Conservation (phyloP, 257 asterid genomes). For the Solanum medicagineum region DNA sequence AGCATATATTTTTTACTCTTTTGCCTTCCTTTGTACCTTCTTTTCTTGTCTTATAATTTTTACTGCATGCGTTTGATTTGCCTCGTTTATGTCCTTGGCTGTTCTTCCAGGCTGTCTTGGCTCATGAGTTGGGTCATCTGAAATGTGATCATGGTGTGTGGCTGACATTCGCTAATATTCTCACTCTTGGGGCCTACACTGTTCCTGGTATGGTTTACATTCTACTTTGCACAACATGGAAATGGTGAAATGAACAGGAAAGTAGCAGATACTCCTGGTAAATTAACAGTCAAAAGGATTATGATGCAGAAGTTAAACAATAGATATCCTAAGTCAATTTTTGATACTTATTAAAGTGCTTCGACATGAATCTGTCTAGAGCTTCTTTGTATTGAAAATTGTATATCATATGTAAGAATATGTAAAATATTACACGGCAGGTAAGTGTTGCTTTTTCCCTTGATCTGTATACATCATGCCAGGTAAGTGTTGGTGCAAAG, state of each 20-base stretch:
- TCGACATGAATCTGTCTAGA: not conserved
- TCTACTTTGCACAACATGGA: not conserved
- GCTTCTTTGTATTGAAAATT: not conserved
- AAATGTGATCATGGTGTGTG: slow-evolving; percentile 97
- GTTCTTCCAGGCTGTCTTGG: slow-evolving; percentile 77
- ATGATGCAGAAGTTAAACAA: not conserved
- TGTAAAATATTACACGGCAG: not conserved
- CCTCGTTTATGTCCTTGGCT: not conserved
- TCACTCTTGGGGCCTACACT: slow-evolving; percentile 80
- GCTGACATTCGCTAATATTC: slow-evolving; percentile 83
- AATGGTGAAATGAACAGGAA: not conserved
- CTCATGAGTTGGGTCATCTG: slow-evolving; percentile 91
- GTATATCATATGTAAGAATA: not conserved
- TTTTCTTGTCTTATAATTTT: not conserved
- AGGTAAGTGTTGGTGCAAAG: not conserved
- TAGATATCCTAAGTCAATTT: not conserved
- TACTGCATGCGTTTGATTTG: not conserved
- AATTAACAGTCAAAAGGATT: not conserved
- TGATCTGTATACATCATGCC: not conserved
- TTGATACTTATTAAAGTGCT: not conserved
- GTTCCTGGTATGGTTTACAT: slow-evolving; percentile 51
- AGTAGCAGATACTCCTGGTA: not conserved
- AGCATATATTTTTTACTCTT: not conserved
- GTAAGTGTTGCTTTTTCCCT: not conserved
- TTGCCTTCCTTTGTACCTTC: not conserved